Evolutionary conservation across 2,329 filamentous ascomycete species (phyloP), one percentile per base, ranked within the genome.

Genomic region (Pseudogymnoascus sp.): DNA sequence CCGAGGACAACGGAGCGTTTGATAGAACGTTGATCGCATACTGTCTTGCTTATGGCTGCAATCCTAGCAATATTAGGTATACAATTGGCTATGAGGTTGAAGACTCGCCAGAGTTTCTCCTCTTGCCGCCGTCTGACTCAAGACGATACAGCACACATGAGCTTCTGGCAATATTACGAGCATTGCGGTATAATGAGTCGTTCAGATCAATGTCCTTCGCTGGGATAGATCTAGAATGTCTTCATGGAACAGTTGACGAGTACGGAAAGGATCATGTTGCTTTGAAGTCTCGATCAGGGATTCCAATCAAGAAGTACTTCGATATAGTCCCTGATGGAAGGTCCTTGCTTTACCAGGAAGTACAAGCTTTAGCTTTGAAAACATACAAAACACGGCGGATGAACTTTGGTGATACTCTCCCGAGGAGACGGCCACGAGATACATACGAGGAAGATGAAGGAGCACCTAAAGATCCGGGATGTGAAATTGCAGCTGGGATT

Each of bases 21-120:
- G 86, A 89, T 67, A 80, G 86, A 36, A 90, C 87, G 1, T 73
- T 90, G 34, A 84, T 84, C 59, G 88, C 87, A 36, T 90, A 89
- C 70, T 89, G 87, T 70, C 79, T 87, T 44, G 86, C 85, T 18
- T 90, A 89, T 71, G 82, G 84, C 67, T 73, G 70, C 21, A 85
- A 89, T 68, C 84, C 87, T 2, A 82, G 82, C 11, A 88, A 87
- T 63, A 87, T 90, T 59, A 80, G 82, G 61, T 89, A 89, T 69
- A 79, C 79, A 5, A 81, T 88, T 63, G 81, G 85, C 69, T 79
- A 82, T 68, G 75, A 82, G 63, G 84, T 82, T 66, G 87, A 90
- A 71, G 87, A 90, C 75, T 82, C 81, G 31, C 88, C 88, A 4
- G 82, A 83, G 37, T 90, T 90, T 70, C 81, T 82, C 66, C 78